phyloP scores from a whole-genome alignment of 208 protist genomes.

The Leishmania guyanensis region DNA sequence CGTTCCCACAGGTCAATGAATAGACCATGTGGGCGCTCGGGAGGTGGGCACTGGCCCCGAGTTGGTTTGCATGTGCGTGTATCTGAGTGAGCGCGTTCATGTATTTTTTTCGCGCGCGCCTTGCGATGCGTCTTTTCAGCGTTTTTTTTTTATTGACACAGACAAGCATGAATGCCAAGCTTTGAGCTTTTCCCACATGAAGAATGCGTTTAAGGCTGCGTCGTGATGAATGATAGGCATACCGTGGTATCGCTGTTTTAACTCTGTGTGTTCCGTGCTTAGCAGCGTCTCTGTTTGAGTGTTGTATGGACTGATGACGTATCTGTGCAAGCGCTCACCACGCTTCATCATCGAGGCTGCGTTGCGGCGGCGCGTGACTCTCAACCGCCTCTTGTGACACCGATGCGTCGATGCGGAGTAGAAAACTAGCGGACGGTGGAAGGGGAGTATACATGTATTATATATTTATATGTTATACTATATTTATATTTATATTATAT shows the following conservation, averaged over 20 bases:
- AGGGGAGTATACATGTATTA: not conserved
- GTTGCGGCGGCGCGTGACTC: not conserved
- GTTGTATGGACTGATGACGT: not conserved
- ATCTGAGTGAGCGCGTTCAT: not conserved
- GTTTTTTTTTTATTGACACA: not conserved
- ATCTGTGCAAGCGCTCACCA: not conserved
- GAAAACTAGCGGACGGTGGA: not conserved
- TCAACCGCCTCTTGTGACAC: not conserved
- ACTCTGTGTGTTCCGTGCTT: no score
- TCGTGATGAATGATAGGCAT: not conserved
- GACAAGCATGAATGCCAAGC: not conserved
- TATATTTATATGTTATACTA: no score
- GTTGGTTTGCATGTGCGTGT: not conserved
- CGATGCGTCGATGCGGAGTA: not conserved
- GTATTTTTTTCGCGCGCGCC: not conserved
- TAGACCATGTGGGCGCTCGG: not conserved
- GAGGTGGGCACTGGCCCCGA: not conserved
- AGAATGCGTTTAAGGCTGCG: not conserved
- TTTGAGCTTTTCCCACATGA: not conserved
- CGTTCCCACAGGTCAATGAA: not conserved
- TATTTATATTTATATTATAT: no score
- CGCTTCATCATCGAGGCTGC: not conserved
- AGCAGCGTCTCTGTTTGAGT: not conserved
- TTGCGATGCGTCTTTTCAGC: not conserved
- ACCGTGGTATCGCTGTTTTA: not conserved